These are phyloP conservation scores for Peronosclerospora sorghi DNA, from an alignment of 352 stramenopile species.

Conservation along the genomic window DNA sequence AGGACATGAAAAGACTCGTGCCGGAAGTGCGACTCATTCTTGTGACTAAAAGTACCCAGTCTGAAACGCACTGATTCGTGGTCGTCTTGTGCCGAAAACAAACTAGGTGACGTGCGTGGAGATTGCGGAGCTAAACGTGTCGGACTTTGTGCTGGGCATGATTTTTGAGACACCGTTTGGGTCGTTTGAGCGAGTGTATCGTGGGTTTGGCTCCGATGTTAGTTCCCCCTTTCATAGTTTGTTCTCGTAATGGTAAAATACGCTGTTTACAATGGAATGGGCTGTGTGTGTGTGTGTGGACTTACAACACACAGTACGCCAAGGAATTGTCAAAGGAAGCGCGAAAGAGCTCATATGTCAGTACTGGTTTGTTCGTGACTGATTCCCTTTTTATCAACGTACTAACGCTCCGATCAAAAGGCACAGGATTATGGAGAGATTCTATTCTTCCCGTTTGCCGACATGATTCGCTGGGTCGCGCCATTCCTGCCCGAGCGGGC, in stretches of 20 bases:
- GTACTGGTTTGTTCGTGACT: conserved; percentile 1
- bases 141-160: conserved; percentile 72
- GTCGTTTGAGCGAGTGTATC: conserved; percentile 49
- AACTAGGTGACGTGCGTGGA: conserved; percentile 45
- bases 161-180: conserved; percentile 67
- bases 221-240: not conserved
- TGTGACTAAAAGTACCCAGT: not conserved
- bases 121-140: conserved; percentile 62
- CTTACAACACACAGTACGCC: conserved; percentile 34
- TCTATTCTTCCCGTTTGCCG: conserved; percentile 74
- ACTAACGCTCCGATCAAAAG: too few relatives aligned
- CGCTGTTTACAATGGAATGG: not conserved
- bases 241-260: not conserved
- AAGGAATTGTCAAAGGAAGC: conserved; percentile 77
- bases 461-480: conserved; percentile 54
- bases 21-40: conserved; percentile 16
- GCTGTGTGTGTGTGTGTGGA: conserved; percentile 2
- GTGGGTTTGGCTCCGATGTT: conserved; percentile 55
- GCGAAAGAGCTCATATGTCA: conserved; percentile 64
- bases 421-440: conserved; percentile 80
- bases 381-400: too few relatives aligned
- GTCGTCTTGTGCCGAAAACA: not conserved
- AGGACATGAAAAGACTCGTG: conserved; percentile 57
- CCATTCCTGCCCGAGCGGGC: conserved; percentile 50
- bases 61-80: not conserved